Base-by-base conservation (phyloP, 129 eudicot genomes). In the Glebionis coronaria region DNA sequence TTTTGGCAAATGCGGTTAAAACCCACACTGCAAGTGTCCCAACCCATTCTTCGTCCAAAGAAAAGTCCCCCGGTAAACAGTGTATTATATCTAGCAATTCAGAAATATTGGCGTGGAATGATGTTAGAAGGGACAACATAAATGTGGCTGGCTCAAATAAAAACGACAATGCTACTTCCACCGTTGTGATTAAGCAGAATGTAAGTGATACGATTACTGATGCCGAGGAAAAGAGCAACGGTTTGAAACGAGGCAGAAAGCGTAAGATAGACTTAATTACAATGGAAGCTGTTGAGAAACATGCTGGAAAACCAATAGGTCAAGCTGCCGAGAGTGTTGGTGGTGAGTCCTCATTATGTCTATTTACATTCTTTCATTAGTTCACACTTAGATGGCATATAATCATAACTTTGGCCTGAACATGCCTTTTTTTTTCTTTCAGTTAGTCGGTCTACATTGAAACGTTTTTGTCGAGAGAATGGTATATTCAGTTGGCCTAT, bases 381-480 rank as follows among this genome's bases (percentile, higher is more conserved):
- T 56, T 12, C 15, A 56, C 27, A 19, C 46, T 46, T 64, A 7
- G 25, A 12, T 12, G 1, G 52, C 21, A n/a, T n/a, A 19, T 44
- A 46, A 45, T 46, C 11, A 64, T 14, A 18, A 19, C 25, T 64
- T 14, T 13, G 38, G 0, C 4, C 31, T 28, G 31, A 28, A 28
- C 15, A 23, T 56, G 12, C 23, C 4, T 28, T 28, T 28, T 28
- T 28, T 28, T 28, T 28, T 28, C 5, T 12, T 20, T 13, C 9
- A n/a, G n/a, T n/a, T n/a, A n/a, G n/a, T n/a, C n/a, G n/a, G n/a
- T n/a, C n/a, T n/a, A n/a, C n/a, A n/a, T 44, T 64, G 69, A 64
- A 64, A 40, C 69, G 55, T 12, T 64, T 64, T 64, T 64, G 69
- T 64, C 38, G 44, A 8, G 56, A 44, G 69, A 54, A 64, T 45